Base-by-base conservation (phyloP, 306 rosid species). In the Bauhinia variegata region DNA sequence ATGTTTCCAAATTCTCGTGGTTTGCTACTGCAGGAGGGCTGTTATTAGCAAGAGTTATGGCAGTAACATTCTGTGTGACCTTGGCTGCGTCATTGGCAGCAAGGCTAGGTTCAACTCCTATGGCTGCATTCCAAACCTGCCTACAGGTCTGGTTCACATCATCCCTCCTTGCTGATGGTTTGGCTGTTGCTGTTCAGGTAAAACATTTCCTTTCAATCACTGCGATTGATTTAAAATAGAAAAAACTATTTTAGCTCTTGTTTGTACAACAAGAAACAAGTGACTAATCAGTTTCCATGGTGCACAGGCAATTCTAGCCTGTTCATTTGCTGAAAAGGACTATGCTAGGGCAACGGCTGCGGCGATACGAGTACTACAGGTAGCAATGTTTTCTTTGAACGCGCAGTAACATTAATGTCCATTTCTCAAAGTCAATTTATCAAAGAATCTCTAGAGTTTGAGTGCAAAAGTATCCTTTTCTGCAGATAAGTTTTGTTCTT, bases 41-140 rank as follows among this genome's bases (percentile, higher is more conserved):
- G 4, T 61, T 93, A 62, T 55, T 93, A 63, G 82, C 85, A 38
- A 86, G 97, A 74, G 99, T 93, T 9, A 56, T 93, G 59, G 99
- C 99, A 8, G 97, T 93, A 66, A 93, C 99, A 63, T 93, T 90
- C 74, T 90, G 97, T 49, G 97, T 90, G 57, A 93, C 99, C 16
- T 78, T 93, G 47, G 86, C 99, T 14, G 97, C 99, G 19, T 88
- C 99, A 19, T 54, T 90, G 71, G 97, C 99, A 0, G 93, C 97
- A 47, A 78, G 96, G 76, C 66, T 87, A 7, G 98, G 98, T 4
- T 49, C 98, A 14, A 79, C 75, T 51, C 91, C 88, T 0, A 90
- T 93, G 99, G 99, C 99, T 65, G 99, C 97, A 33, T 93, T 93
- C 71, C 99, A 93, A 72, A 86, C 91, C 34, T 88, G 96, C 79